phyloP scores from a whole-genome alignment of 2,329 filamentous ascomycete species.

The Neophaeococcomyces aloes region DNA sequence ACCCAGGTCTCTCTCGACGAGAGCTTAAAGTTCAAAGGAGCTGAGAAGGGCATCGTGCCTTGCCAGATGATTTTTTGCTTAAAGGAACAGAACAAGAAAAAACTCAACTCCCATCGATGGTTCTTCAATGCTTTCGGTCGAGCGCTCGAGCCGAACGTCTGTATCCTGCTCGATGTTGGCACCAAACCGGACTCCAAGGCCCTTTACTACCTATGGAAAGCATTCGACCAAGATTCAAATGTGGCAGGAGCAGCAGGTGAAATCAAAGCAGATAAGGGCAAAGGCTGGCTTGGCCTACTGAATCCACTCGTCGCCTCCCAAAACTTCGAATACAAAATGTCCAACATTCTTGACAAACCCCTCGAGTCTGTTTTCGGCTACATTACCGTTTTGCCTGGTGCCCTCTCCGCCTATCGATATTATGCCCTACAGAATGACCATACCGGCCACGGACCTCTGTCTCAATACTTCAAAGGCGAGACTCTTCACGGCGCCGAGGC shows the following conservation, averaged over 20 bases:
- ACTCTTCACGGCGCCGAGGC: constrained; percentile 92
- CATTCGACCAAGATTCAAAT: constrained; percentile 94
- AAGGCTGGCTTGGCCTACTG: constrained; percentile 66
- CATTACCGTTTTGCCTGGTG: constrained; percentile 91
- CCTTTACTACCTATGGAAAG: constrained; percentile 98
- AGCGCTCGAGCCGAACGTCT: constrained; percentile 88
- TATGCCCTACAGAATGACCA: constrained; percentile 94
- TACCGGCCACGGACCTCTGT: constrained; percentile 85
- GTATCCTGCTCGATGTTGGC: constrained; percentile 91
- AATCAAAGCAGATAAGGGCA: constrained; percentile 94
- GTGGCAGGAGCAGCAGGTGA: constrained; percentile 95
- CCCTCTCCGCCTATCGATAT: constrained; percentile 88
- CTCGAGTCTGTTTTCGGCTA: constrained; percentile 96
- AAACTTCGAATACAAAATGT: constrained; percentile 99
- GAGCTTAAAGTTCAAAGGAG: constrained; percentile 96
- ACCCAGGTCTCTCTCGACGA: constrained; percentile 94
- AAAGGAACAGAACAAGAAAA: constrained; percentile 95
- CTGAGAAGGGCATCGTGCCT: constrained; percentile 96
- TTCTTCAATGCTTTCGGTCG: constrained; percentile 98
- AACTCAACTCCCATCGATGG: constrained; percentile 97
- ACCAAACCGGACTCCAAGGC: constrained; percentile 81
- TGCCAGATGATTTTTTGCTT: constrained; percentile 98
- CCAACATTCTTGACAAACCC: constrained; percentile 95
- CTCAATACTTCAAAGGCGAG: constrained; percentile 98
- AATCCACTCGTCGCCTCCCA: constrained; percentile 94